phyloP scores from a whole-genome alignment of 805 yeast genomes.

The Yamadazyma olivae region DNA sequence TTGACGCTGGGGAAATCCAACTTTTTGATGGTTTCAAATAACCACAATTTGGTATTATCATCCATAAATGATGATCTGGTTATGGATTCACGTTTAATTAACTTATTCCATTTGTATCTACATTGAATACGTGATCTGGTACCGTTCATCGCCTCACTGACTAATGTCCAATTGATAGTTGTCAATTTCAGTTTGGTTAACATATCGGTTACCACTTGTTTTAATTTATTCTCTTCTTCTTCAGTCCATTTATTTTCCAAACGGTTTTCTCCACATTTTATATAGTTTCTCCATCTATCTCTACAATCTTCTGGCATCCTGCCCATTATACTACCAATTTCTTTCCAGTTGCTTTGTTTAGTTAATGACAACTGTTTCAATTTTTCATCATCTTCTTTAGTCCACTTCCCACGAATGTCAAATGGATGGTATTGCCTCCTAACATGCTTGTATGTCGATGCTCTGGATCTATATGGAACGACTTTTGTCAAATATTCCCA shows the following conservation, averaged over 20 bases:
- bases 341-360: constrained; percentile 84
- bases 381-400: constrained; percentile 70
- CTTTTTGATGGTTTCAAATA: constrained; percentile 27
- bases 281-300: constrained; percentile 94
- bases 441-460: constrained; percentile 90
- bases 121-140: constrained; percentile 89
- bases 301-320: constrained; percentile 98
- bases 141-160: constrained; percentile 88
- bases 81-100: constrained; percentile 54
- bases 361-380: constrained; percentile 61
- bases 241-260: constrained; percentile 76
- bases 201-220: constrained; percentile 24
- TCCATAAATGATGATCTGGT: constrained; percentile 31
- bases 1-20: constrained; percentile 22
- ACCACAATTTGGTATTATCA: constrained; percentile 33
- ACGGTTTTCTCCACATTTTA: constrained; percentile 82
- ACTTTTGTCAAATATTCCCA: constrained; percentile 84
- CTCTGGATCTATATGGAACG: constrained; percentile 80
- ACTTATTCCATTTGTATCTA: constrained; percentile 91
- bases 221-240: constrained; percentile 65
- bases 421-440: constrained; percentile 86
- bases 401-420: constrained; percentile 88
- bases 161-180: constrained; percentile 84
- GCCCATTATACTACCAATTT: constrained; percentile 73
- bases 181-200: constrained; percentile 11